Conservation (phyloP, 768 basidiomycete genomes). For the Podaxis sp. region DNA sequence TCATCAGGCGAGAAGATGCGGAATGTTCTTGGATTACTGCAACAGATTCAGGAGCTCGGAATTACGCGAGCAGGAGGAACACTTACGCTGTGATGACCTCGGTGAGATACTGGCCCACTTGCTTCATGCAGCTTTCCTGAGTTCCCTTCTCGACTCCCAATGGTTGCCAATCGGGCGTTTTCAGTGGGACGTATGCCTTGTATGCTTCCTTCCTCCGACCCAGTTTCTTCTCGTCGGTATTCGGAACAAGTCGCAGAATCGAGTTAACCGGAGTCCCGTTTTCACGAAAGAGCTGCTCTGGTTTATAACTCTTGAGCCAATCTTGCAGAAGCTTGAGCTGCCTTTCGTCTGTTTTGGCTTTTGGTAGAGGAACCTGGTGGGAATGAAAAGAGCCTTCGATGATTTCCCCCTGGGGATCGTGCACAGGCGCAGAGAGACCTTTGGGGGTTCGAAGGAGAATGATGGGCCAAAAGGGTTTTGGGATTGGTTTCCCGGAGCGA, state of each 20-base stretch:
- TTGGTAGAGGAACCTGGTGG: conserved; percentile 86
- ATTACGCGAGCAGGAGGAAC: not conserved
- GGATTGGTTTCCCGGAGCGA: conserved; percentile 66
- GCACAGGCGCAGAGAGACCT: conserved; percentile 69
- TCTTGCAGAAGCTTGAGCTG: conserved; percentile 59
- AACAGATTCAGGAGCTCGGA: not conserved
- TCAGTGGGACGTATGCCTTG: conserved; percentile 54
- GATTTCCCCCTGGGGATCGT: conserved; percentile 54
- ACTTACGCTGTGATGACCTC: conserved; percentile 52
- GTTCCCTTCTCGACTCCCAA: conserved; percentile 47
- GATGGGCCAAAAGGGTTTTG: conserved; percentile 91
- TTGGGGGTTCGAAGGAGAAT: conserved; percentile 85
- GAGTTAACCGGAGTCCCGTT: conserved; percentile 49
- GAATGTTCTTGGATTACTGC: conserved; percentile 71
- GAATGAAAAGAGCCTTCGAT: conserved; percentile 81
- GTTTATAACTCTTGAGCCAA: conserved; percentile 74
- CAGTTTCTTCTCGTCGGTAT: conserved; percentile 51
- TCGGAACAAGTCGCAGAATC: conserved; percentile 59
- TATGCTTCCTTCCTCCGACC: conserved; percentile 71
- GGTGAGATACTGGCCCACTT: conserved; percentile 51
- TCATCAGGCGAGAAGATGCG: conserved; percentile 92
- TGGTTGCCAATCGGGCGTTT: conserved; percentile 61
- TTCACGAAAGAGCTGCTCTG: conserved; percentile 59
- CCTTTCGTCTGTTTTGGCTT: conserved; percentile 56
- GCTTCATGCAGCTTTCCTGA: conserved; percentile 77